Base-by-base conservation (phyloP, 1,139 yeast species). In the Sugiyamaella xylanicola region DNA sequence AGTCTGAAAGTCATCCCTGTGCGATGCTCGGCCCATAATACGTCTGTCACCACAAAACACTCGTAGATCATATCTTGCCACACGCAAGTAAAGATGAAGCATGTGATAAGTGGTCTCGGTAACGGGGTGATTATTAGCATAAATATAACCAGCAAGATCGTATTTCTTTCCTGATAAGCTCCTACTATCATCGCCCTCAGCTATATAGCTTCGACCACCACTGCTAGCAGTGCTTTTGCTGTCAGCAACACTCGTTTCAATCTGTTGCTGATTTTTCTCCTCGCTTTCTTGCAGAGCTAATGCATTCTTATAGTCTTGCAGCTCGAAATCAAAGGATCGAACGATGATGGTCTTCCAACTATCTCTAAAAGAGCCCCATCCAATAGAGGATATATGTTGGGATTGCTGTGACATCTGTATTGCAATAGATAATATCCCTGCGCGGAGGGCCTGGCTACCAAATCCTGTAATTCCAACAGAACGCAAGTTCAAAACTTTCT, bases 401-500 rank as follows among this genome's bases (percentile, higher is more conserved):
- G 85, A 92, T 16, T 82, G 74, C 67, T 87, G 93, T 67, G 86
- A 92, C 81, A 87, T 81, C 71, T 87, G 89, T 63, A 81, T 78
- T 80, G 85, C 77, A 20, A 87, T 77, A 0, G 92, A 83, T 48
- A 86, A 73, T 51, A 88, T 70, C 0, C 96, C 96, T 1, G 90
- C 85, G 25, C 87, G 72, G 35, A 88, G 68, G 3, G 86, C 80
- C 61, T 84, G 83, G 56, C 84, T 79, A 2, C 90, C 88, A 68
- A 87, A 82, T 5, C 77, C 69, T 21, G 76, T 73, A 0, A 83
- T 76, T 11, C 73, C 70, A 0, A 81, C 80, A 16, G 77, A 77
- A 51, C 78, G 76, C 56, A 82, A 77, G 59, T 83, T 81, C 54
- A 86, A 71, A 5, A 85, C 65, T 60, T 75, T 77, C 61, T 83